phyloP scores from a whole-genome alignment of 768 basidiomycete species.

The Amanita pseudoporphyria region DNA sequence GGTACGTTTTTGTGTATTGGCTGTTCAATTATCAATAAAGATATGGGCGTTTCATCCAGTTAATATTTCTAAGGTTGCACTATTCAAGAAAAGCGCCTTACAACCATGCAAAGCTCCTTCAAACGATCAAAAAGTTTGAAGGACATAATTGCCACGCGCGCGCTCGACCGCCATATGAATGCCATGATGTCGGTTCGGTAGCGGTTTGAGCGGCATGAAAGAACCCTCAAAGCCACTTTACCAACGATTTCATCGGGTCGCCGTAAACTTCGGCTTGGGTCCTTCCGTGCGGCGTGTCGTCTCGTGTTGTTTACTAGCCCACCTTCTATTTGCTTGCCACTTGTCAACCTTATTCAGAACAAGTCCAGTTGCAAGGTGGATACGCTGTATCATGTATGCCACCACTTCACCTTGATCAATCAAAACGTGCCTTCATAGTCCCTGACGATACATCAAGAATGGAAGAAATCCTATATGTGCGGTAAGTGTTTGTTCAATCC shows the following conservation, averaged over 20 bases:
- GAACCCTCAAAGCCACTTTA: not conserved
- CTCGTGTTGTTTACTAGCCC: not conserved
- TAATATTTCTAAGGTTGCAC: not conserved
- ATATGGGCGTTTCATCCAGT: too few relatives aligned
- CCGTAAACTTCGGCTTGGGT: conserved; percentile 5
- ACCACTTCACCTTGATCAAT: not conserved
- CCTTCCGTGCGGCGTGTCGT: conserved; percentile 4
- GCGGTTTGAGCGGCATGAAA: conserved; percentile 2
- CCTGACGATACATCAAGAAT: not conserved
- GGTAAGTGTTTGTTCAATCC: too few relatives aligned
- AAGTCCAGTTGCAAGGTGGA: not conserved
- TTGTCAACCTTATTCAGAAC: conserved; percentile 4
- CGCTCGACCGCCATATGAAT: not conserved
- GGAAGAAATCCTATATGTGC: not conserved
- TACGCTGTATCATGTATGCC: not conserved
- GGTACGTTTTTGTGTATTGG: not conserved
- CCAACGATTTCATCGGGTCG: conserved; percentile 3
- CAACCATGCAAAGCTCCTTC: not conserved
- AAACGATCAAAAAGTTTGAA: not conserved
- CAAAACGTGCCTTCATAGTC: too few relatives aligned
- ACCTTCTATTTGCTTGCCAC: not conserved
- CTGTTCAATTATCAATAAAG: too few relatives aligned
- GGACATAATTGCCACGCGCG: not conserved
- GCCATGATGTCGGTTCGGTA: not conserved
- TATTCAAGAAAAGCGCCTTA: not conserved